Evolutionary conservation across 2,329 filamentous ascomycete species (phyloP).

Genomic region (Camillea tinctor): DNA sequence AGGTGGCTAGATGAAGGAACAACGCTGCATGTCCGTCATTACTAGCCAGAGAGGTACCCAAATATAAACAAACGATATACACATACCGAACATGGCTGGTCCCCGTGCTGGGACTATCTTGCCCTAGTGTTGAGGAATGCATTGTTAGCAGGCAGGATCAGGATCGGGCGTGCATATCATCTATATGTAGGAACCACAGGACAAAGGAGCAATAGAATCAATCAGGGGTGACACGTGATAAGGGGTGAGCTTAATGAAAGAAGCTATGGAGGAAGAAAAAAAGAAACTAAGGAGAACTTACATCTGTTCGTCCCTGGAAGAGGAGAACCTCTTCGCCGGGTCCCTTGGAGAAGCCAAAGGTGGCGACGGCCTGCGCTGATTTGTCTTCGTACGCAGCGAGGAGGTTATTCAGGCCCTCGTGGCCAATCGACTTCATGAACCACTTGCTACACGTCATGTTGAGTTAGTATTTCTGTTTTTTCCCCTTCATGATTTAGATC

Average conservation of each 20-base stretch:
- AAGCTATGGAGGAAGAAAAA: neutral
- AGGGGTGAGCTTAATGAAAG: neutral
- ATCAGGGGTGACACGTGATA: neutral
- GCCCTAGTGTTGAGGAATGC: conserved; percentile 41
- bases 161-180: neutral
- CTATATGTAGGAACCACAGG: neutral
- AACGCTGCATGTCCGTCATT: too few species aligned
- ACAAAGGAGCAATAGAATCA: neutral
- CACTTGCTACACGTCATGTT: conserved; percentile 68
- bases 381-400: conserved; percentile 88
- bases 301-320: conserved; percentile 87
- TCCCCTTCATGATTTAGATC: neutral
- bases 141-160: neutral
- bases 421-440: conserved; percentile 83
- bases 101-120: conserved; percentile 85
- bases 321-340: conserved; percentile 80
- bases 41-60: neutral
- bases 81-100: conserved; percentile 76
- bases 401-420: conserved; percentile 83
- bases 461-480: conserved; percentile 1
- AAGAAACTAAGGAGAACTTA: conserved; percentile 43
- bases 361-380: conserved; percentile 89
- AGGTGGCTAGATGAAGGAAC: too few species aligned
- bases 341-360: conserved; percentile 87
- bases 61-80: too few species aligned